Conservation (phyloP, 441 rosid genomes). For the Flueggea neowawraea region DNA sequence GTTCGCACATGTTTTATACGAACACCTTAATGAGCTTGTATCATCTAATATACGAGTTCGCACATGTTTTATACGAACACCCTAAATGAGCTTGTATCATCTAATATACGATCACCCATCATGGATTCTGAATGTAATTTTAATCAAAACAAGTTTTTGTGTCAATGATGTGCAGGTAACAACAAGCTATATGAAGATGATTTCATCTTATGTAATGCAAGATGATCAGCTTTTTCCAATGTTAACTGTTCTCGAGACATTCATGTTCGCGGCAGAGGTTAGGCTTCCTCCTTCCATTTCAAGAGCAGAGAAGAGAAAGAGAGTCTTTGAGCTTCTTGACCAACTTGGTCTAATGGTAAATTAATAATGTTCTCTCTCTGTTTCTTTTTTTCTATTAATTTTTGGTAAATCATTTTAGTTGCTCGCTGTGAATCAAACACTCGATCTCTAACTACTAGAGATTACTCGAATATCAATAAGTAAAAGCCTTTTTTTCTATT, state of each 20-base stretch:
- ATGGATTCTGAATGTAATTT: no score
- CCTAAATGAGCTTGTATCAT: no score
- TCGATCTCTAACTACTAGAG: background rate
- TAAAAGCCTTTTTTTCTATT: background rate
- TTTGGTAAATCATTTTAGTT: background rate
- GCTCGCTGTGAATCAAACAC: no score
- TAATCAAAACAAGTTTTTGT: no score
- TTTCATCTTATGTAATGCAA: constrained; percentile 91
- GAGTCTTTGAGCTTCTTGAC: constrained; percentile 67
- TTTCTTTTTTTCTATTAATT: background rate
- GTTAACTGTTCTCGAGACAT: constrained; percentile 75
- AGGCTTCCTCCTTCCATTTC: constrained; percentile 75
- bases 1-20: background rate
- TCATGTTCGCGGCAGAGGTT: constrained; percentile 82
- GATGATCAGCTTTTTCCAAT: constrained; percentile 81
- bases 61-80: no score
- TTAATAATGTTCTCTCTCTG: background rate
- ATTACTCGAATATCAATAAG: no score
- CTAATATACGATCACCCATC: no score
- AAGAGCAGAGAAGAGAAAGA: constrained; percentile 55
- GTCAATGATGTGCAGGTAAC: constrained; percentile 34
- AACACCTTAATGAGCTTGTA: no score
- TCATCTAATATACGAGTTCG: no score
- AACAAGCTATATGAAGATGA: constrained; percentile 68
- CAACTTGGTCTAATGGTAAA: constrained; percentile 68